Conservation (phyloP, 2,329 filamentous ascomycete genomes). For the Paecilomyces formosus region DNA sequence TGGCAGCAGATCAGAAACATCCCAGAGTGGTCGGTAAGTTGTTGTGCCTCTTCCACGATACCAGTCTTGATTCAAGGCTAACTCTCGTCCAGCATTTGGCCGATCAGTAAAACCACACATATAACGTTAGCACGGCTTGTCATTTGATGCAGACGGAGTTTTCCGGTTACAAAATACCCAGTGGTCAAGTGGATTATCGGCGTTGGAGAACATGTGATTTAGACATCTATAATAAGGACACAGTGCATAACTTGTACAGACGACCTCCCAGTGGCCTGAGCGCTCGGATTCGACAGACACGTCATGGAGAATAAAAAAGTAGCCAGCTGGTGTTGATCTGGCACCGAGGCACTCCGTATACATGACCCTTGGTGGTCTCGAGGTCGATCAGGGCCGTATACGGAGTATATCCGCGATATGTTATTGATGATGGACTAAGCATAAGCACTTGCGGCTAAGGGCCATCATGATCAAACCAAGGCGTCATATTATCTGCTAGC, state of each 20-base stretch:
- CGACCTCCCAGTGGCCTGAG: background rate
- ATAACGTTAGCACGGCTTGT: conserved; percentile 15
- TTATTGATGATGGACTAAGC: background rate
- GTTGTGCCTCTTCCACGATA: background rate
- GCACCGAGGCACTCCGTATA: background rate
- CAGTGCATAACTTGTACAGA: background rate
- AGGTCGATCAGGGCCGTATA: background rate
- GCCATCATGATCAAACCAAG: background rate
- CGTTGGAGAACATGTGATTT: background rate
- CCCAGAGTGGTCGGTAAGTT: conserved; percentile 74
- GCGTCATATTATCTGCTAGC: background rate
- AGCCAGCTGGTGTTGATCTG: background rate
- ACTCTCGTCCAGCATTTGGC: conserved; percentile 30
- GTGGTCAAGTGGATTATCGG: background rate
- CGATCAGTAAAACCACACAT: conserved; percentile 12
- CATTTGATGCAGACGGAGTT: conserved; percentile 9
- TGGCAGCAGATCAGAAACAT: conserved; percentile 87
- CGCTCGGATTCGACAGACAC: background rate
- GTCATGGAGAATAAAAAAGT: background rate
- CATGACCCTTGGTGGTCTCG: background rate
- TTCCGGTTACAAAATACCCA: conserved; percentile 1
- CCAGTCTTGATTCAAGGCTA: conserved; percentile 3
- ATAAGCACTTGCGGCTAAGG: background rate
- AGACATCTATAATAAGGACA: background rate
- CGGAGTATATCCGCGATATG: no score